Conservation (phyloP, 305 asterid genomes). For the Fraxinus ornus region DNA sequence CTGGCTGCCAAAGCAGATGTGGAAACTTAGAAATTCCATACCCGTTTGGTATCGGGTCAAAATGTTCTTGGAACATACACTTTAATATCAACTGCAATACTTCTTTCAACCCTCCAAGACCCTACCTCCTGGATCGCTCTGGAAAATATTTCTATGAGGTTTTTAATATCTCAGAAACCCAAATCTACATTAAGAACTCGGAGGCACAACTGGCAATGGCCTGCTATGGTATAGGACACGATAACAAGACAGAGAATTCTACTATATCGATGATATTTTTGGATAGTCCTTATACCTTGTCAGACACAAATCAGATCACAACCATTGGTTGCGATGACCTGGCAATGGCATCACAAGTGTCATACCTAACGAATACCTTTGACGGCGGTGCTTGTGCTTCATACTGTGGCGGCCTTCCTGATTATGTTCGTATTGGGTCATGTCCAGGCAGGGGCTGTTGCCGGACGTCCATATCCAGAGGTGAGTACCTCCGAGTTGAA, state of each 20-base stretch:
- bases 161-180: neutral
- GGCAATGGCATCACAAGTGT: neutral
- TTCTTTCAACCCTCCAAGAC: neutral
- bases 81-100: neutral
- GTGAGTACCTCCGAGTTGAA: neutral
- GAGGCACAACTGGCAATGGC: neutral
- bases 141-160: neutral
- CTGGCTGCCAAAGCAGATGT: neutral
- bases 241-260: neutral
- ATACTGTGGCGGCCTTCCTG: neutral
- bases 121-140: neutral
- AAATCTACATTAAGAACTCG: neutral
- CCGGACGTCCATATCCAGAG: neutral
- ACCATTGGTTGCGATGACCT: neutral
- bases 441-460: neutral
- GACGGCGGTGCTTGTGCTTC: neutral
- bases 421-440: neutral
- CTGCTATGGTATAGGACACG: neutral
- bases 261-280: neutral
- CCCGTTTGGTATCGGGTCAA: neutral
- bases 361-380: neutral
- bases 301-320: neutral
- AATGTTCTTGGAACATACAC: neutral
- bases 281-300: neutral
- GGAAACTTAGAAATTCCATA: neutral